These are phyloP conservation scores for Aphanomyces cochlioides DNA, from an alignment of 352 stramenopile genomes.

Conservation along the genomic window DNA sequence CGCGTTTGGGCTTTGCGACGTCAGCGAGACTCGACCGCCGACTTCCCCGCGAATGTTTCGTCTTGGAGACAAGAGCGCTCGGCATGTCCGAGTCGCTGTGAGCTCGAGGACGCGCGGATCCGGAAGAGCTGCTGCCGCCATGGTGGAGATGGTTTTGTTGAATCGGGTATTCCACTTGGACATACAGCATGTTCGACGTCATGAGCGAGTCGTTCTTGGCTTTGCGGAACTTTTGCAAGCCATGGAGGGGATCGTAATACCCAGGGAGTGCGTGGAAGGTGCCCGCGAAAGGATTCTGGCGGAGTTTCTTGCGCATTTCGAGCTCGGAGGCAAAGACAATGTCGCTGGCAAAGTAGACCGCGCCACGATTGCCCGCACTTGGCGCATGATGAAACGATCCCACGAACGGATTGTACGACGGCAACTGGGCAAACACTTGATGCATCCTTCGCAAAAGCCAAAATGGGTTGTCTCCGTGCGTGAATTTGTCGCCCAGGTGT, in stretches of 20 bases:
- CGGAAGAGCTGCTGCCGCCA: background rate
- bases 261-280: constrained; percentile 83
- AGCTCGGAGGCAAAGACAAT: constrained; percentile 85
- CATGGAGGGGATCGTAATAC: constrained; percentile 84
- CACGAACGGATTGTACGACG: constrained; percentile 85
- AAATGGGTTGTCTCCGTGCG: background rate
- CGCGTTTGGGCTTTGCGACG: constrained; percentile 2
- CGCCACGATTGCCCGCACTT: constrained; percentile 79
- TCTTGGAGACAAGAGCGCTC: background rate
- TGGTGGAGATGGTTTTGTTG: background rate
- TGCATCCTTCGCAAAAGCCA: constrained; percentile 8
- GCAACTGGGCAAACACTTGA: constrained; percentile 72
- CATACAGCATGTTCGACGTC: background rate
- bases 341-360: constrained; percentile 83
- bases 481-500: background rate
- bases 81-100: constrained; percentile 9
- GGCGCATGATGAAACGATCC: constrained; percentile 88
- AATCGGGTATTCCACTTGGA: background rate
- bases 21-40: background rate
- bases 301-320: constrained; percentile 86
- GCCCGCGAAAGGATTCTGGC: constrained; percentile 79
- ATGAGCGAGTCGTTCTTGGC: constrained; percentile 33
- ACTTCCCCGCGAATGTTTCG: background rate
- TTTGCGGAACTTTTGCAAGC: constrained; percentile 63
- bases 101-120: background rate